Conservation (phyloP, 805 yeast species). For the Lachancea mirantina region DNA sequence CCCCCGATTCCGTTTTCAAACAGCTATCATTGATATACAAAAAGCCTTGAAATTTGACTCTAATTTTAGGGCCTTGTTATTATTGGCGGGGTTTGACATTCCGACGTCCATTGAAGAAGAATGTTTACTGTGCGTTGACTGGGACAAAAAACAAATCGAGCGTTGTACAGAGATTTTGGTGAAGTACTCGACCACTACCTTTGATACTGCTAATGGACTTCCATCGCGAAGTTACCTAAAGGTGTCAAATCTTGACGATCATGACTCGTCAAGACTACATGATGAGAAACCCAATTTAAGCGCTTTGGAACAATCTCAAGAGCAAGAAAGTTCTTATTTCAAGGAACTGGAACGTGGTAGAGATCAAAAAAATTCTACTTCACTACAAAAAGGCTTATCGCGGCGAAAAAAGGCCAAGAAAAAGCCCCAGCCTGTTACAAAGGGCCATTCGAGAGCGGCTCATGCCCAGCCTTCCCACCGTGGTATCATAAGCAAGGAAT, state of each 20-base stretch:
- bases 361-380: too few relatives aligned
- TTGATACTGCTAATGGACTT: constrained; percentile 13
- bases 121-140: constrained; percentile 17
- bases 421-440: too few relatives aligned
- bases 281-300: too few relatives aligned
- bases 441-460: constrained; percentile 28
- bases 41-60: constrained; percentile 18
- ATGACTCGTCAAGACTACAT: too few relatives aligned
- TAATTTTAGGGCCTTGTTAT: constrained; percentile 25
- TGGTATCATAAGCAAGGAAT: constrained; percentile 24
- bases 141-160: constrained; percentile 12
- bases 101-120: constrained; percentile 14
- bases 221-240: constrained; percentile 11
- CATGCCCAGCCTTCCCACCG: too few relatives aligned
- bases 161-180: constrained; percentile 11
- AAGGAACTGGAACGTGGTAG: too few relatives aligned
- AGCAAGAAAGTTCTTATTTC: constrained; percentile 6
- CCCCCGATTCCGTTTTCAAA: too few relatives aligned
- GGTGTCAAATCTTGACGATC: too few relatives aligned
- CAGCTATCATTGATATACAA: constrained; percentile 3
- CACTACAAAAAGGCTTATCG: constrained; percentile 11
- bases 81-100: constrained; percentile 18
- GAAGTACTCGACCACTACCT: constrained; percentile 21
- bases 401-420: constrained; percentile 7
- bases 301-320: too few relatives aligned